These are phyloP conservation scores for Plasmopara halstedii DNA, from an alignment of 352 stramenopile species.

Conservation along the genomic window DNA sequence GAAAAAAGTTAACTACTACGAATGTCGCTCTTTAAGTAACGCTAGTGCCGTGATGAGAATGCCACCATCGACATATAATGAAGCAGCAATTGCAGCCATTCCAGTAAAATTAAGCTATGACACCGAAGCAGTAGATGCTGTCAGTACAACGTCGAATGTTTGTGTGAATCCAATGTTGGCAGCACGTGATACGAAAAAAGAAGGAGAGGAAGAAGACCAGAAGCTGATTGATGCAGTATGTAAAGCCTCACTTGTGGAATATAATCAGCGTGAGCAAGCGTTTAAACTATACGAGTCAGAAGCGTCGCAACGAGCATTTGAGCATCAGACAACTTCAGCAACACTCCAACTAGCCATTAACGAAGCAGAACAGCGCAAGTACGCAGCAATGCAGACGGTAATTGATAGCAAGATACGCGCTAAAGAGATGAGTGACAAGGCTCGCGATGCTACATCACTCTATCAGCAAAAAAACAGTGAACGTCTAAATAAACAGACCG, in stretches of 20 bases:
- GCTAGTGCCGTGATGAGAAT: slow-evolving; percentile 6
- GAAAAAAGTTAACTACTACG: slow-evolving; percentile 1
- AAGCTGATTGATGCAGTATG: slow-evolving; percentile 75
- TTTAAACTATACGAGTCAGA: slow-evolving; percentile 46
- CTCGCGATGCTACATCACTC: slow-evolving; percentile 43
- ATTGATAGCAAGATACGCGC: slow-evolving; percentile 63
- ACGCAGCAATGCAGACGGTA: slow-evolving; percentile 60
- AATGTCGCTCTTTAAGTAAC: slow-evolving; percentile 10
- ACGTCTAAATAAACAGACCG: slow-evolving; percentile 43
- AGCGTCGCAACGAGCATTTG: slow-evolving; percentile 19
- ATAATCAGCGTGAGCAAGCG: slow-evolving; percentile 56
- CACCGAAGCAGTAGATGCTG: slow-evolving; percentile 5
- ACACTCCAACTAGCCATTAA: slow-evolving; percentile 33
- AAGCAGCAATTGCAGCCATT: slow-evolving; percentile 13
- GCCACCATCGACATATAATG: slow-evolving; percentile 9
- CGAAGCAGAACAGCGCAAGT: slow-evolving; percentile 53
- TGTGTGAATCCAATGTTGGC: slow-evolving; percentile 57
- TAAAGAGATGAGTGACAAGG: slow-evolving; percentile 53
- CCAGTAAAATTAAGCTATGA: slow-evolving; percentile 1
- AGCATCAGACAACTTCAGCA: slow-evolving; percentile 25
- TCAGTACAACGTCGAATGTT: slow-evolving; percentile 15
- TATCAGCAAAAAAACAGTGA: slow-evolving; percentile 55
- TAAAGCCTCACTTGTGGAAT: slow-evolving; percentile 68
- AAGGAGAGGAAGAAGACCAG: slow-evolving; percentile 51
- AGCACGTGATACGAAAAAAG: slow-evolving; percentile 40